phyloP scores from a whole-genome alignment of 192 early-diverging fungal genomes.

The Dissophora ornata region DNA sequence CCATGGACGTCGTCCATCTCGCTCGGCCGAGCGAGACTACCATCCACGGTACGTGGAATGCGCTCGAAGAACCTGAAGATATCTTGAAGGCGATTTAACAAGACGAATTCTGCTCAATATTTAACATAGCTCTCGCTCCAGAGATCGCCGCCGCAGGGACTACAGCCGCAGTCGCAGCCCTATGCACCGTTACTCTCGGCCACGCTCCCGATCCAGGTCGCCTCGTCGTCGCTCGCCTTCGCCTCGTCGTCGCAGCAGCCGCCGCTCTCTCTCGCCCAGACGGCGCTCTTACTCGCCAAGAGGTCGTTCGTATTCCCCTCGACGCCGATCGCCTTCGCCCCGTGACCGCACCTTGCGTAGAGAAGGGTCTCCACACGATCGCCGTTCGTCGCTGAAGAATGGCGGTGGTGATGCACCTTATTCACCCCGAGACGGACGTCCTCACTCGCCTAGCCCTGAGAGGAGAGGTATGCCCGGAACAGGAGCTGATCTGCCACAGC shows the following conservation, averaged over 20 bases:
- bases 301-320: no score
- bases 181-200: slow-evolving; percentile 24
- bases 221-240: slow-evolving; percentile 30
- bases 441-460: slow-evolving; percentile 11
- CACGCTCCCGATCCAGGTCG: slow-evolving; percentile 18
- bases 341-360: slow-evolving; percentile 25
- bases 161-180: slow-evolving; percentile 35
- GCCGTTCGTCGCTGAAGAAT: slow-evolving; percentile 9
- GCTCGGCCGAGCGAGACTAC: no score
- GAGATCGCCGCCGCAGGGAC: slow-evolving; percentile 23
- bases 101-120: not conserved
- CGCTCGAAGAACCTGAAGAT: slow-evolving; percentile 23
- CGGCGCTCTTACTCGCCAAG: slow-evolving; percentile 34
- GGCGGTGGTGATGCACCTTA: no score
- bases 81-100: no score
- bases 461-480: no score
- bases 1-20: no score
- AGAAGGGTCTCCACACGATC: slow-evolving; percentile 2
- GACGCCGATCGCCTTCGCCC: slow-evolving; percentile 33
- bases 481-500: no score
- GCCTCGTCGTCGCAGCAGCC: slow-evolving; percentile 16
- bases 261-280: slow-evolving; percentile 26
- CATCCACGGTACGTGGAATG: no score
- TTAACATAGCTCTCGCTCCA: slow-evolving; percentile 31
- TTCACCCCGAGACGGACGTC: not conserved